Conservation (phyloP, 2,329 filamentous ascomycete genomes). For the Helminthosporium solani region DNA sequence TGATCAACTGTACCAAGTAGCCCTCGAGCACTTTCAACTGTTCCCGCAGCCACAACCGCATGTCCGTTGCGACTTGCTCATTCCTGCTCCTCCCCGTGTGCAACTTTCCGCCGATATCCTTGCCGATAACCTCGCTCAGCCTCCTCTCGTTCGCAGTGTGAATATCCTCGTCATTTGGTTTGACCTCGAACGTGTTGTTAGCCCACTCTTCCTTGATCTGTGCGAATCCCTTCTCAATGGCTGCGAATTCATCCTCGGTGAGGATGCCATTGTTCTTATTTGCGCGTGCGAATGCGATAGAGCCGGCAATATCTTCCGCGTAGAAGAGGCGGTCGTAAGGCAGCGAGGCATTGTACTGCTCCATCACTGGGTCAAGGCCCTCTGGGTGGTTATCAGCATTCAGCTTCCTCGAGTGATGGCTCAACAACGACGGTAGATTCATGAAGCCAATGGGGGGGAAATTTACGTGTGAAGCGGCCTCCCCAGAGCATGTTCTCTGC, state of each 20-base stretch:
- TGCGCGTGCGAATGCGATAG: constrained; percentile 77
- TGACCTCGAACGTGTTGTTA: constrained; percentile 48
- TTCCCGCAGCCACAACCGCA: constrained; percentile 84
- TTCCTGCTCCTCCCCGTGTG: constrained; percentile 87
- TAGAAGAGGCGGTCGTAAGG: constrained; percentile 77
- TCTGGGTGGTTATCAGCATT: constrained; percentile 49
- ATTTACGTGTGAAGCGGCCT: constrained; percentile 38
- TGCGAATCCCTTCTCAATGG: constrained; percentile 71
- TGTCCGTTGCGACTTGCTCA: constrained; percentile 86
- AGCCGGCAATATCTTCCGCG: constrained; percentile 76
- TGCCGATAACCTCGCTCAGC: constrained; percentile 79
- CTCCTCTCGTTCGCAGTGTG: constrained; percentile 57
- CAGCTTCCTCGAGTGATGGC: background rate
- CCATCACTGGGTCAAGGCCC: constrained; percentile 82
- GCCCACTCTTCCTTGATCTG: constrained; percentile 56
- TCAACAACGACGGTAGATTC: constrained; percentile 1
- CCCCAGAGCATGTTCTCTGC: constrained; percentile 44
- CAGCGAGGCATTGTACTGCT: constrained; percentile 79
- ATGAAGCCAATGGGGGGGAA: constrained; percentile 10
- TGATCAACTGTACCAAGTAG: constrained; percentile 68
- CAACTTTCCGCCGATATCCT: constrained; percentile 80
- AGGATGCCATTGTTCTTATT: constrained; percentile 76
- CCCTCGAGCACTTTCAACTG: constrained; percentile 69
- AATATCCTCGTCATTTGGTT: constrained; percentile 55
- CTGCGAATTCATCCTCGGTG: constrained; percentile 67